These are phyloP conservation scores for Crithidia bombi DNA, from an alignment of 208 protist genomes.

Conservation along the genomic window DNA sequence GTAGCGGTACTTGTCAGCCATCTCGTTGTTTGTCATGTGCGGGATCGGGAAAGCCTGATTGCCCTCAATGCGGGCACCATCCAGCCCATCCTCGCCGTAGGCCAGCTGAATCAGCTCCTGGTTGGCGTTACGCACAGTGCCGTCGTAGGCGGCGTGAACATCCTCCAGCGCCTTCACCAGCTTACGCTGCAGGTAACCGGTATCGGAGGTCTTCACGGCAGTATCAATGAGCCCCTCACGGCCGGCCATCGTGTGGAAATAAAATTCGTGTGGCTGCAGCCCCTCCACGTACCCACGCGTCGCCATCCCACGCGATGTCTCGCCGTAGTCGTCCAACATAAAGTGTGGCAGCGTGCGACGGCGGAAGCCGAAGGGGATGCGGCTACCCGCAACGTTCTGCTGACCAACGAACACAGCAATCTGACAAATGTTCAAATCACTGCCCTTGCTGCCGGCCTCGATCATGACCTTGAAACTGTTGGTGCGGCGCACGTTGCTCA, in stretches of 20 bases:
- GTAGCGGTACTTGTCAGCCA: constrained; percentile 72
- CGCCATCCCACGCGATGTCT: constrained; percentile 98
- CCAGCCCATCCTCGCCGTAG: constrained; percentile 99
- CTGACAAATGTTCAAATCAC: constrained; percentile 99
- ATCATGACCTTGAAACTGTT: constrained; percentile 98
- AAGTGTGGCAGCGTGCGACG: constrained; percentile 99
- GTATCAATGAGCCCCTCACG: constrained; percentile 99
- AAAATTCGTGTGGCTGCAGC: constrained; percentile 99
- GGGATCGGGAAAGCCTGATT: constrained; percentile 79
- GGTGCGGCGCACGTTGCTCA: constrained; percentile 78
- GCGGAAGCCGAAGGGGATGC: constrained; percentile 98
- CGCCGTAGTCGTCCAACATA: constrained; percentile 97
- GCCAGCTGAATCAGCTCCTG: constrained; percentile 97
- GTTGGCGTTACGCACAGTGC: constrained; percentile 97
- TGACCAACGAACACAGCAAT: constrained; percentile 99
- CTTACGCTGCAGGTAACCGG: constrained; percentile 95
- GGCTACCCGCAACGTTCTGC: constrained; percentile 99
- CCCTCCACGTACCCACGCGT: constrained; percentile 98
- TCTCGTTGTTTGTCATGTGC: constrained; percentile 68
- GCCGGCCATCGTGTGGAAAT: constrained; percentile 99
- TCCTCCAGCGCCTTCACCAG: constrained; percentile 99
- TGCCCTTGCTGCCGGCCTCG: constrained; percentile 98
- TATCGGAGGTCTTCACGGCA: constrained; percentile 99
- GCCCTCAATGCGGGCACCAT: constrained; percentile 94
- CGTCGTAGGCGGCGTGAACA: constrained; percentile 98